Evolutionary conservation across 306 rosid species (phyloP).

Genomic region (Geum urbanum): DNA sequence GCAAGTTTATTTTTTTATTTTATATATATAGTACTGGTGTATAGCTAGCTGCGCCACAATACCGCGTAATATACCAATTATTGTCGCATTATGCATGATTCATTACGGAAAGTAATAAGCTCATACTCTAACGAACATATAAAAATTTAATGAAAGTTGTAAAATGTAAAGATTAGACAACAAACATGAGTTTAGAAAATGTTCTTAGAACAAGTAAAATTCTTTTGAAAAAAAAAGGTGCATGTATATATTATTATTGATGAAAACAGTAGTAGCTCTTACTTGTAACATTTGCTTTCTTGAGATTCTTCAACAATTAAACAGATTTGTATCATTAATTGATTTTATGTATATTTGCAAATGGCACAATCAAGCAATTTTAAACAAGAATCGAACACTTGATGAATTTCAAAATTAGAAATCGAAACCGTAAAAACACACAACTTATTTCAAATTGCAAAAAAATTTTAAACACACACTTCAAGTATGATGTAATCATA

Average conservation of each 20-base stretch:
- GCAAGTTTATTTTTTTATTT: not conserved
- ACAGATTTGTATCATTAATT: no score
- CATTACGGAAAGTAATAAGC: not conserved
- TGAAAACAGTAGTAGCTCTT: no score
- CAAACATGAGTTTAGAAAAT: not conserved
- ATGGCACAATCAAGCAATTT: not conserved
- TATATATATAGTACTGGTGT: not conserved
- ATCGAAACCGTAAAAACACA: not conserved
- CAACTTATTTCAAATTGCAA: not conserved
- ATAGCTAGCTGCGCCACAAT: not conserved
- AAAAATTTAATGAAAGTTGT: not conserved
- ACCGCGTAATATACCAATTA: conserved; percentile 3
- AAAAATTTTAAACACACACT: not conserved
- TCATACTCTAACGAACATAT: not conserved
- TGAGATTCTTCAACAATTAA: no score
- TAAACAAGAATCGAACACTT: not conserved
- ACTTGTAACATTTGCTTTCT: no score
- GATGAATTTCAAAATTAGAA: not conserved
- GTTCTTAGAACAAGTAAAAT: no score
- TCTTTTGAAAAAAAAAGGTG: no score
- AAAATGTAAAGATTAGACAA: not conserved
- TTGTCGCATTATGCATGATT: not conserved
- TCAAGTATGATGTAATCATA: conserved; percentile 5
- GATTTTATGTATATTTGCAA: no score
- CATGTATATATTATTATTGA: no score